Evolutionary conservation across 306 rosid genomes (phyloP).

Genomic region (Benincasa hispida): DNA sequence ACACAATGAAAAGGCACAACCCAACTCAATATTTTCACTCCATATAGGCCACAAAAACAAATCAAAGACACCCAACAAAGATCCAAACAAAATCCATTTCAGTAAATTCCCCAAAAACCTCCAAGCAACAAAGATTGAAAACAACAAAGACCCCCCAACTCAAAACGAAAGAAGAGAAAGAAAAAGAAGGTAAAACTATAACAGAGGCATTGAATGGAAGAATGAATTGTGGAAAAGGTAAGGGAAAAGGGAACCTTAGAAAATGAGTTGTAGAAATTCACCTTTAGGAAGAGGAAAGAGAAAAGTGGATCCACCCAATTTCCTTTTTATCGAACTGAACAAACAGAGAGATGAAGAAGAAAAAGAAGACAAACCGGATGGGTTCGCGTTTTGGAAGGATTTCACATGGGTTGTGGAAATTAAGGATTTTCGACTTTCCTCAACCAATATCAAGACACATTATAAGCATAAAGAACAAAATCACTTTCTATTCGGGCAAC

Average conservation of each 20-base stretch:
- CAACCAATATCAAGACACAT: no score
- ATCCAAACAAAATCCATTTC: background rate
- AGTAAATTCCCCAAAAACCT: background rate
- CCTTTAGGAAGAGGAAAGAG: background rate
- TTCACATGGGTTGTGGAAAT: no score
- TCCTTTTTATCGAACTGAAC: background rate
- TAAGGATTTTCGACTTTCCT: no score
- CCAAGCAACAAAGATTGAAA: background rate
- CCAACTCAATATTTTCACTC: background rate
- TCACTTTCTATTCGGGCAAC: no score
- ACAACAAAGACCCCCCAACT: background rate
- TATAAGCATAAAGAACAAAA: no score
- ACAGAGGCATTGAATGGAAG: background rate
- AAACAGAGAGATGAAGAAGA: background rate
- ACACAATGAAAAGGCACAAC: background rate
- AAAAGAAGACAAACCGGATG: background rate
- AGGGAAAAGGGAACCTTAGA: background rate
- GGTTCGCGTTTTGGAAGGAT: no score
- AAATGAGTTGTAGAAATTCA: slow-evolving; percentile 1
- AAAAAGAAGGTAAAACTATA: background rate
- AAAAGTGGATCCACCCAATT: slow-evolving; percentile 3
- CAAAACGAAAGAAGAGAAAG: background rate
- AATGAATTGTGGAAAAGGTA: no score
- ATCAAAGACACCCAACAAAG: background rate
- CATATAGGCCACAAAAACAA: background rate